Evolutionary conservation across 139 green algal genomes (phyloP).

Genomic region (Micractinium sp.): DNA sequence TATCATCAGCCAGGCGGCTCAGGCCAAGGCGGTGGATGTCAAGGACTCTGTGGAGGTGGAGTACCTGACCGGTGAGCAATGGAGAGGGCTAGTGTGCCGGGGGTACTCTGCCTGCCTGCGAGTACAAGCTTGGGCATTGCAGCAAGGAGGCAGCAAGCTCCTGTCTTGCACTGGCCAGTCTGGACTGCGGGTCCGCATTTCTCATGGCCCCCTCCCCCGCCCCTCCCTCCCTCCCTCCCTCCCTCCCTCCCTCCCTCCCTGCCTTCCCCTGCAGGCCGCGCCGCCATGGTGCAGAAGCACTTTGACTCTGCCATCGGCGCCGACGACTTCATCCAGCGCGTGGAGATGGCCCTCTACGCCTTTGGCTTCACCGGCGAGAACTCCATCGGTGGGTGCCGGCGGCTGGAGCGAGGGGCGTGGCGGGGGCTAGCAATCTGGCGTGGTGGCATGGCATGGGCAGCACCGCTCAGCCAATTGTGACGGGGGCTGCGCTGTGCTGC

Average conservation of each 20-base stretch:
- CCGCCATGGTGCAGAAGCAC: slow-evolving; percentile 20
- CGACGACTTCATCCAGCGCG: slow-evolving; percentile 83
- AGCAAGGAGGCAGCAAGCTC: too few species aligned
- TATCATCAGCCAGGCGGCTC: not conserved
- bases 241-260: not conserved
- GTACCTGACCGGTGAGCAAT: slow-evolving; percentile 15
- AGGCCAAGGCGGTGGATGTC: not conserved
- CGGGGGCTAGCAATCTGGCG: slow-evolving; percentile 84
- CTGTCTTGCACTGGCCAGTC: not conserved
- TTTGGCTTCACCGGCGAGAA: slow-evolving; percentile 86
- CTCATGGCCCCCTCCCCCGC: not conserved
- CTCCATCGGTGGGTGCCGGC: slow-evolving; percentile 73
- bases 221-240: not conserved
- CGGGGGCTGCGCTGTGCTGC: too few species aligned
- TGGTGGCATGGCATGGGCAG: slow-evolving; percentile 71
- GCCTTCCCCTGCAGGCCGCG: not conserved
- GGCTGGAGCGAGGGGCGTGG: slow-evolving; percentile 89
- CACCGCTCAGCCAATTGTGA: slow-evolving; percentile 7
- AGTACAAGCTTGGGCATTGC: too few species aligned
- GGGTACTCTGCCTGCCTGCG: too few species aligned
- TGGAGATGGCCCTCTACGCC: slow-evolving; percentile 74
- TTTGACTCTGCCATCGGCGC: slow-evolving; percentile 75
- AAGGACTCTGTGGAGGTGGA: not conserved
- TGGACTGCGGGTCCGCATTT: not conserved
- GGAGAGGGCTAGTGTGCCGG: too few species aligned